Evolutionary conservation across 1,284 basidiomycete genomes (phyloP), one percentile per base, ranked within the genome.

Genomic region (Xerocomus minutiporus): DNA sequence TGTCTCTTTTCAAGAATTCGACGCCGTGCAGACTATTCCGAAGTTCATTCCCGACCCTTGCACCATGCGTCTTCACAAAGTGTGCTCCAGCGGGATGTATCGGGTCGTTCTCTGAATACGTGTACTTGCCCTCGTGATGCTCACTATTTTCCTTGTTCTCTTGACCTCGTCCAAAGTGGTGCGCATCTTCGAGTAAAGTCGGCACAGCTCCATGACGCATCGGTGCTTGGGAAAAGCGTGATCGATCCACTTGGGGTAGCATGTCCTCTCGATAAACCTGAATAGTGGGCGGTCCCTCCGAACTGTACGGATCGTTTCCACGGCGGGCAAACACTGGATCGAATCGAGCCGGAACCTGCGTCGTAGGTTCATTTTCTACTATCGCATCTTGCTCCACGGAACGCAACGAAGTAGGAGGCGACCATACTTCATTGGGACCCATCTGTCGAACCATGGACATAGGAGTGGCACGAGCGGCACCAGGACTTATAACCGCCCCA

Each of bases 101-200:
- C 15, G 54, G 50, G 46, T 58, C 58, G 43, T 62, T 67, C 45
- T 68, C 69, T 8, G 52, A 45, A 43, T 52, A 52, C 13, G 20
- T 23, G 13, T 55, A 56, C 32, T 42, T 56, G 50, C 48, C 51
- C 4, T 47, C 53, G 36, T 51, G 32, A 8, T 42, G 39, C 1
- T 61, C 53, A 28, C 59, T 65, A 53, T 86, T 86, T 67, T 86
- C 84, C 67, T 86, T 87, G 59, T 76, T 66, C 34, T 59, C 63
- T 46, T 62, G 75, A 31, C 51, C 52, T 31, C 55, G 50, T 55
- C 50, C 58, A 47, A 49, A 44, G 5, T 50, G 48, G 29, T 61
- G 40, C 46, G 13, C 32, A 25, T 66, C 65, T 48, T 70, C 57
- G 8, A 54, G 50, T 8, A 29, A 44, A 42, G 34, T 43, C 1